Evolutionary conservation across 371 early-diverging fungal genomes (phyloP), one percentile per base, ranked within the genome.

Genomic region (Mortierella sp.): DNA sequence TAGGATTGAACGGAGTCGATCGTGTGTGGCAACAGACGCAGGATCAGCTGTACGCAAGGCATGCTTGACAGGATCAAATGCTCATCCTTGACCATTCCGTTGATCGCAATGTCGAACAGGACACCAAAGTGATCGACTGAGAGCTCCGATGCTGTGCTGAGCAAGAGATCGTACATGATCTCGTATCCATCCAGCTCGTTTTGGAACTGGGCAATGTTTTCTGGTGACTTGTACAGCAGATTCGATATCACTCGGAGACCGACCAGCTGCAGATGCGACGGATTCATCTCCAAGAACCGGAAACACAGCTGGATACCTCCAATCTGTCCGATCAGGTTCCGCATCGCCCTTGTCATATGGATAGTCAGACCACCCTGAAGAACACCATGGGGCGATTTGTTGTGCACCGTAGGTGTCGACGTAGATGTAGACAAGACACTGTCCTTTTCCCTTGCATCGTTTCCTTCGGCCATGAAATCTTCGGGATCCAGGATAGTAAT

Each of bases 241-340:
- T 79, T 79, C 19, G 79, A 79, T 4, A 81, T 75, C 15, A 79
- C 79, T 11, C 79, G 76, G 8, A 81, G 69, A 0, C 81, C 81
- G 27, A 81, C 72, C 21, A 81, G 64, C 28, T 81, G 81, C 3
- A 76, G 66, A 34, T 79, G 76, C 19, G 70, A 70, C 12, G 75
- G 65, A 31, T 49, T 76, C 72, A 76, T 64, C 53, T 79, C 76
- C 49, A 81, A 28, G 53, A 81, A 71, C 4, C 72, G 75, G 62
- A 81, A 81, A 54, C 81, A 81, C 12, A 79, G 64, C 43, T 79
- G 76, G 7, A 79, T 71, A 2, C 79, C 72, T 24, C 81, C 81
- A 8, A 72, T 68, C 41, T 81, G 64, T 19, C 65, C 64, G 34
- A 81, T 81, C 14, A 81, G 50, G 24, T 64, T 67, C 26, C 76